A percentile compares a stretch with the other conserved stretches of the same genome.
Conservation (phyloP, 306 rosid genomes). For the Malus orientalis region DNA sequence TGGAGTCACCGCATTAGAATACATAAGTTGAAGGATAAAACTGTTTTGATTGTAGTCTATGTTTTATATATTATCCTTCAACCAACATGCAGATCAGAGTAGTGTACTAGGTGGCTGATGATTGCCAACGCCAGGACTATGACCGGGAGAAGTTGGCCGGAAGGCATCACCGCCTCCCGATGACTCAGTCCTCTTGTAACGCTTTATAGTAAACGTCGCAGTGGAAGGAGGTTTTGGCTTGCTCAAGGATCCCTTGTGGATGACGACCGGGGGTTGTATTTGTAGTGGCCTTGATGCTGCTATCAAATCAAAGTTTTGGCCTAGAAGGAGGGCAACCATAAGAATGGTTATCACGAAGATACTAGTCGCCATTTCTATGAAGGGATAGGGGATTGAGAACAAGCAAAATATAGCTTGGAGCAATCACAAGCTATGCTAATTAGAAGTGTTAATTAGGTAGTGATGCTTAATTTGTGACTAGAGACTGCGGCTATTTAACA, state of each 20-base stretch:
- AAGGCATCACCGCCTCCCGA: constrained; percentile 20
- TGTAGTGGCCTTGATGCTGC: constrained; percentile 37
- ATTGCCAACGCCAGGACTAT: constrained; percentile 39
- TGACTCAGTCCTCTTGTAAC: constrained; percentile 18
- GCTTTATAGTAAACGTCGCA: constrained; percentile 30
- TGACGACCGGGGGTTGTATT: constrained; percentile 23
- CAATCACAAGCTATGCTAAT: neutral
- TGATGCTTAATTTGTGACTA: constrained; percentile 6
- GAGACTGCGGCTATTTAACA: constrained; percentile 47
- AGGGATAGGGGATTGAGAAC: neutral
- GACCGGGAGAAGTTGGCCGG: constrained; percentile 32
- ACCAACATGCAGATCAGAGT: neutral
- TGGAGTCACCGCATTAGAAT: neutral
- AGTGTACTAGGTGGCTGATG: constrained; percentile 6
- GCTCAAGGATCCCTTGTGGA: constrained; percentile 11
- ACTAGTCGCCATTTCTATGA: constrained; percentile 27
- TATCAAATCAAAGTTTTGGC: constrained; percentile 16
- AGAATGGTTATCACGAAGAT: constrained; percentile 9
- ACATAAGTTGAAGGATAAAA: neutral
- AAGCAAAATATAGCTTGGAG: neutral
- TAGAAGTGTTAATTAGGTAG: neutral
- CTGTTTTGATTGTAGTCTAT: neutral
- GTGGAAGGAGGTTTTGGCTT: constrained; percentile 35
- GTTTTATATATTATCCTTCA: neutral
- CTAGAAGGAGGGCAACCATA: constrained; percentile 24